These are phyloP conservation scores for Jaltomata sinuosa DNA, from an alignment of 257 asterid genomes.

Conservation along the genomic window DNA sequence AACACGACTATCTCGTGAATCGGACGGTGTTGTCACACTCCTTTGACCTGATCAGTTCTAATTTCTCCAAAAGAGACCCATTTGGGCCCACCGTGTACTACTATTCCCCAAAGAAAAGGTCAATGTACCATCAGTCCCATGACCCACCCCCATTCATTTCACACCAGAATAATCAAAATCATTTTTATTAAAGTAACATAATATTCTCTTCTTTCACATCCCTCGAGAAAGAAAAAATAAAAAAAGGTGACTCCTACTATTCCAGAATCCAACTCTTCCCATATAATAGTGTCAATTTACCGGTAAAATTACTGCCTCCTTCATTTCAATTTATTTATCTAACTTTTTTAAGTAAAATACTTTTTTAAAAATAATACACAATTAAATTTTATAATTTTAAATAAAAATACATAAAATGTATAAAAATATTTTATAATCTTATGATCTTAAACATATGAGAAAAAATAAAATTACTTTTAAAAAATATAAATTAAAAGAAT, in stretches of 20 bases:
- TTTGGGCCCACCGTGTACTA: neutral
- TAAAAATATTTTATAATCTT: too few relatives aligned
- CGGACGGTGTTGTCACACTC: constrained; percentile 28
- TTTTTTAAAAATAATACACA: too few relatives aligned
- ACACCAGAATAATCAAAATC: neutral
- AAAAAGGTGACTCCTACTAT: neutral
- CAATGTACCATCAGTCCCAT: constrained; percentile 13
- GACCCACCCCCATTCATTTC: constrained; percentile 4
- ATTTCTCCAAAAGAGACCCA: constrained; percentile 3
- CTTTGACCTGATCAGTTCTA: constrained; percentile 36
- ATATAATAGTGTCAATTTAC: neutral
- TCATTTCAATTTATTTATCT: too few relatives aligned
- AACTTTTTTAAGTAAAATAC: too few relatives aligned
- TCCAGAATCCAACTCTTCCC: neutral
- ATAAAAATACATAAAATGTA: too few relatives aligned
- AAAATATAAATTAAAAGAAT: too few relatives aligned
- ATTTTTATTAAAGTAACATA: neutral
- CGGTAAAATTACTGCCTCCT: neutral
- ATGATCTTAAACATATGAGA: too few relatives aligned
- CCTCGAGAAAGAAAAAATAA: neutral
- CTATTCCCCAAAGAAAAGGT: constrained; percentile 16
- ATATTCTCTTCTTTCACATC: neutral
- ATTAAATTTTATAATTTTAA: too few relatives aligned
- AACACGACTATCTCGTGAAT: constrained; percentile 21
- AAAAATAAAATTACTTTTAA: too few relatives aligned